phyloP scores from a whole-genome alignment of 2,329 filamentous ascomycete species.

The Aspergillus sp. region DNA sequence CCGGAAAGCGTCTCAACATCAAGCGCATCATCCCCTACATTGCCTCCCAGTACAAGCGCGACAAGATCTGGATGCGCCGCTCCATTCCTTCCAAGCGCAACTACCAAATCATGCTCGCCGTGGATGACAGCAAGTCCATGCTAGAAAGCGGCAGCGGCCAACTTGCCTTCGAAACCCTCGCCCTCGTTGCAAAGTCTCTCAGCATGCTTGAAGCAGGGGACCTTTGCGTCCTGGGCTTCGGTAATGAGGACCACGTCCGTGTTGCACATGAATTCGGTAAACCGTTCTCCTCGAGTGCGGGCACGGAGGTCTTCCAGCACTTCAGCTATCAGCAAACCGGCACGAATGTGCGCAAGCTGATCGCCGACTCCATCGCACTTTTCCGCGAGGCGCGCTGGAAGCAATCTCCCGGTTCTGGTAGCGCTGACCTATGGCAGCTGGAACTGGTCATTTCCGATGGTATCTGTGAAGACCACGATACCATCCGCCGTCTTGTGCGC shows the following conservation, averaged over 20 bases:
- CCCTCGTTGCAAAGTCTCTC: conserved; percentile 79
- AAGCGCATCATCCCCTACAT: conserved; percentile 99
- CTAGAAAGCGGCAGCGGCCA: conserved; percentile 68
- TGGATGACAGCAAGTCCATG: conserved; percentile 95
- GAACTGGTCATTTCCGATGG: conserved; percentile 91
- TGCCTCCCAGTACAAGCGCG: conserved; percentile 93
- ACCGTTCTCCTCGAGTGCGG: conserved; percentile 73
- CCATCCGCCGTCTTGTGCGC: conserved; percentile 72
- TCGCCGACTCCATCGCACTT: conserved; percentile 68
- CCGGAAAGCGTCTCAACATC: conserved; percentile 96
- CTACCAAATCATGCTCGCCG: conserved; percentile 95
- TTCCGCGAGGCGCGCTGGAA: conserved; percentile 71
- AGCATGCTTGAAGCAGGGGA: conserved; percentile 93
- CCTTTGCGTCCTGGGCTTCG: conserved; percentile 86
- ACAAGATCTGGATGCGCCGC: conserved; percentile 99
- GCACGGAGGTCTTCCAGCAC: conserved; percentile 73
- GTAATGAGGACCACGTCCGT: conserved; percentile 61
- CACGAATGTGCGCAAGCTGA: conserved; percentile 75
- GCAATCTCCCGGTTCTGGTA: conserved; percentile 44
- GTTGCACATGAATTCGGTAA: conserved; percentile 79
- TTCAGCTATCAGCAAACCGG: conserved; percentile 80
- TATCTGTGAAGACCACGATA: conserved; percentile 81
- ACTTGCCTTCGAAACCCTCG: conserved; percentile 87
- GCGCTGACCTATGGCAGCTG: conserved; percentile 83
- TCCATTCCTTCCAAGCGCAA: conserved; percentile 84